Conservation (phyloP, 2,329 filamentous ascomycete species). For the Ceratocystis destructans region DNA sequence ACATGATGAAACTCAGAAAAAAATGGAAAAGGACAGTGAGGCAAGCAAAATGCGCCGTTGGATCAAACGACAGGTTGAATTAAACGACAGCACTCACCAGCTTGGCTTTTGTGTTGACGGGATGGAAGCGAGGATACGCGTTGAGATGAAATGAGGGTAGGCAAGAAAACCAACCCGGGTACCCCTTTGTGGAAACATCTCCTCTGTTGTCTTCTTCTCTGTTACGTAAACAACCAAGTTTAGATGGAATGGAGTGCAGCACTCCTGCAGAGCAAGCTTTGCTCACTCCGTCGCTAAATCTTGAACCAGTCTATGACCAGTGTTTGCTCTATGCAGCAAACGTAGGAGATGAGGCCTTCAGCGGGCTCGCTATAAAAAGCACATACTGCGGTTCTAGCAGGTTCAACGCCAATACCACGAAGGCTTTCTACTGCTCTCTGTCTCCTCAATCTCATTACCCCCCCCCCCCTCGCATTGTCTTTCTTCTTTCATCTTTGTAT, state of each 20-base stretch:
- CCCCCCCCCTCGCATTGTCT: background rate
- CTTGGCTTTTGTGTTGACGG: constrained; percentile 75
- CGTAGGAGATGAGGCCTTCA: background rate
- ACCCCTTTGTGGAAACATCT: background rate
- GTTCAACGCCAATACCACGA: background rate
- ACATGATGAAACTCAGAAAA: constrained; percentile 22
- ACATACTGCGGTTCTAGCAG: background rate
- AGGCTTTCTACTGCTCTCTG: background rate
- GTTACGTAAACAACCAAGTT: background rate
- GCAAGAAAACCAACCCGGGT: background rate
- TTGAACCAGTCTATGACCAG: background rate
- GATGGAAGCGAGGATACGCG: constrained; percentile 52
- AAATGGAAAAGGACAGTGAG: constrained; percentile 24
- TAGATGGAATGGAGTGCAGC: background rate
- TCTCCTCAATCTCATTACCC: background rate
- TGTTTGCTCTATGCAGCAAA: background rate
- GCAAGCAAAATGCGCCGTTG: constrained; percentile 41
- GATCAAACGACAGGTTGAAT: constrained; percentile 64
- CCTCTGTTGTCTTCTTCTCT: background rate
- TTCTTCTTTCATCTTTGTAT: background rate
- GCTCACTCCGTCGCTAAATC: background rate
- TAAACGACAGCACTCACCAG: constrained; percentile 65
- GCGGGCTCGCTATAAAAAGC: background rate
- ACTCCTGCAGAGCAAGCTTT: background rate
- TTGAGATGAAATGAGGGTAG: constrained; percentile 27